Percentiles rank a stretch among this genome's conserved stretches.
These are phyloP conservation scores for Lasiodiplodia theobromae DNA, from an alignment of 2,329 filamentous ascomycete species.

Conservation along the genomic window DNA sequence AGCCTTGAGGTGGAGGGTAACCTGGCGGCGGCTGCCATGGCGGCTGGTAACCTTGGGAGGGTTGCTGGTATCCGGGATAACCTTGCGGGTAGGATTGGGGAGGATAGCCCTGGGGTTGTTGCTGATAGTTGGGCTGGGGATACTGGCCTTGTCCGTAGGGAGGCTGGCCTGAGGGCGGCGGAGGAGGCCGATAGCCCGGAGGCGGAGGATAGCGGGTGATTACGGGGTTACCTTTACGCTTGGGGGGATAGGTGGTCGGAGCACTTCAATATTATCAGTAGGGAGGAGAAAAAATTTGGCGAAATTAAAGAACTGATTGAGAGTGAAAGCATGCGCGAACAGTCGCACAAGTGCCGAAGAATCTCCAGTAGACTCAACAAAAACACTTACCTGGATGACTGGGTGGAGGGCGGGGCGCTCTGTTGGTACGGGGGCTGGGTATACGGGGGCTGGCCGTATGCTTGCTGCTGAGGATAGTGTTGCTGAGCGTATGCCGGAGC, in stretches of 20 bases:
- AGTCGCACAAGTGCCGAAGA: conserved; percentile 18
- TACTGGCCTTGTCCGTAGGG: conserved; percentile 33
- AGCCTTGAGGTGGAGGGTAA: conserved; percentile 34
- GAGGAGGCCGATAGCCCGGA: conserved; percentile 52
- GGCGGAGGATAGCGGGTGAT: conserved; percentile 59
- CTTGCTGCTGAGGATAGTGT: conserved; percentile 27
- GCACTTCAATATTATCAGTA: conserved; percentile 28
- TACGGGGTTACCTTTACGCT: conserved; percentile 57
- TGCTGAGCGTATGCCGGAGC: conserved; percentile 40
- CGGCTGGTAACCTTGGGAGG: conserved; percentile 34
- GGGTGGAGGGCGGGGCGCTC: conserved; percentile 36
- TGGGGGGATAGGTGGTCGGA: conserved; percentile 42
- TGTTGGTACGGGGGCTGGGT: conserved; percentile 38
- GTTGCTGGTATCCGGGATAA: conserved; percentile 37
- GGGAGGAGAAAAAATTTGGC: conserved; percentile 15
- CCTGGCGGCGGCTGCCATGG: conserved; percentile 19
- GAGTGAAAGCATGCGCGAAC: conserved; percentile 6
- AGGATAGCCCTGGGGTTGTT: conserved; percentile 37
- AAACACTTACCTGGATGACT: conserved; percentile 43
- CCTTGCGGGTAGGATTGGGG: conserved; percentile 34
- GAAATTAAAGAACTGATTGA: conserved; percentile 10
- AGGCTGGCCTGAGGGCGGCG: conserved; percentile 28
- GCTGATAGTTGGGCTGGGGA: conserved; percentile 35
- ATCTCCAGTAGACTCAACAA: conserved; percentile 17
- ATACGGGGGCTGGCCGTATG: conserved; percentile 34